A percentile compares a stretch with the other conserved stretches of the same genome.
Conservation (phyloP, 208 protist genomes). For the Leishmania lainsoni region DNA sequence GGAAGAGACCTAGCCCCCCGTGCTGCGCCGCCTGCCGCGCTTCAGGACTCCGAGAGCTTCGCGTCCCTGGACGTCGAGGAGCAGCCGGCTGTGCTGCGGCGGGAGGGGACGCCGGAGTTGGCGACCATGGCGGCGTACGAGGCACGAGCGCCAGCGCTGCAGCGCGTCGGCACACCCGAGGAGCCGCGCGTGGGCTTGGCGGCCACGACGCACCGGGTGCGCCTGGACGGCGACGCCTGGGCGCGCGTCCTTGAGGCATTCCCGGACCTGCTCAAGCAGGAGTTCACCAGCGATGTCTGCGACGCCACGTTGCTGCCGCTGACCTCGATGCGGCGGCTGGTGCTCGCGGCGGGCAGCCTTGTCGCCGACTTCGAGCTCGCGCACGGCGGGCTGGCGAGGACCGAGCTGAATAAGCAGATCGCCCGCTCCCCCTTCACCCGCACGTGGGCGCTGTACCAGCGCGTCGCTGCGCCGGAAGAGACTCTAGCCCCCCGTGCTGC, state of each 20-base stretch:
- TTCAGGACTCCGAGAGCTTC: too few species aligned
- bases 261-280: slow-evolving; percentile 32
- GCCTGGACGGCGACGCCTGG: slow-evolving; percentile 52
- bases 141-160: too few species aligned
- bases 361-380: slow-evolving; percentile 29
- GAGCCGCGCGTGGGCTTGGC: not conserved
- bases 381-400: slow-evolving; percentile 19
- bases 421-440: not conserved
- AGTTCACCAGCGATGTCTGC: slow-evolving; percentile 46
- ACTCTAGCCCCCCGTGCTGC: not conserved
- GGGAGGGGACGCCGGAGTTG: too few species aligned
- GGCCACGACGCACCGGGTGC: slow-evolving; percentile 40
- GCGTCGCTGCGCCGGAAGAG: not conserved
- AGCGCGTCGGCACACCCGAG: not conserved
- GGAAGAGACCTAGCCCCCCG: too few species aligned
- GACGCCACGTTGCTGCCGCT: slow-evolving; percentile 19
- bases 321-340: slow-evolving; percentile 11
- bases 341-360: slow-evolving; percentile 29
- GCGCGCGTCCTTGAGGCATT: slow-evolving; percentile 30
- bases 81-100: too few species aligned
- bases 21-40: too few species aligned
- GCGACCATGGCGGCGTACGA: too few species aligned
- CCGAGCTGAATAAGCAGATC: slow-evolving; percentile 27
- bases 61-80: too few species aligned
- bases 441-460: not conserved